Conservation (phyloP, 2,329 filamentous ascomycete species). For the Curvularia sp. region DNA sequence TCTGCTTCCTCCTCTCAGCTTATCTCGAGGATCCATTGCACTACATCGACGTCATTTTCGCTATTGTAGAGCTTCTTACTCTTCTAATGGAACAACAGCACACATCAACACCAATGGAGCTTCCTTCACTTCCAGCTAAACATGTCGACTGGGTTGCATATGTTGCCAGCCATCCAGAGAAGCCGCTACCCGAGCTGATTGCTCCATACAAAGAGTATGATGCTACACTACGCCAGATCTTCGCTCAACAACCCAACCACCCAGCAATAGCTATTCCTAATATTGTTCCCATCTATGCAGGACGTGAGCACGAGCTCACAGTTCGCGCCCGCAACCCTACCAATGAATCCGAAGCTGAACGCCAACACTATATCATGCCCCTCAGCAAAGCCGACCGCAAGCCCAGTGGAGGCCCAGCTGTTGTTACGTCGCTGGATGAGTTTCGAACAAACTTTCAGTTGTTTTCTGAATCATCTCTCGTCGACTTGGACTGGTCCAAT, state of each 20-base stretch:
- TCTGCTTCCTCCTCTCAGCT: neutral
- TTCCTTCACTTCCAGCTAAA: slow-evolving; percentile 50
- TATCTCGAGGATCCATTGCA: neutral
- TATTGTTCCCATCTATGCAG: slow-evolving; percentile 70
- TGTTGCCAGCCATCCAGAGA: slow-evolving; percentile 62
- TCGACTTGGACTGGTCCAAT: slow-evolving; percentile 81
- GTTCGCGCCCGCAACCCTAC: slow-evolving; percentile 68
- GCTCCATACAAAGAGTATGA: slow-evolving; percentile 74
- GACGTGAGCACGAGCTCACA: slow-evolving; percentile 62
- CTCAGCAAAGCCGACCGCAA: slow-evolving; percentile 69
- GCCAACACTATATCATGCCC: slow-evolving; percentile 72
- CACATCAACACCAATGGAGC: slow-evolving; percentile 16
- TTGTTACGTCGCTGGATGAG: slow-evolving; percentile 70
- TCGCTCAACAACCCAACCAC: slow-evolving; percentile 71
- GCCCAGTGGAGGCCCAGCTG: slow-evolving; percentile 68
- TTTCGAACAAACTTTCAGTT: slow-evolving; percentile 82
- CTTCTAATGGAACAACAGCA: slow-evolving; percentile 21
- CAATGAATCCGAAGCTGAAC: slow-evolving; percentile 66
- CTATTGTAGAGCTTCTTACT: neutral
- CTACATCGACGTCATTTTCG: neutral
- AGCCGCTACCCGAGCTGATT: slow-evolving; percentile 65
- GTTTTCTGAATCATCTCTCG: slow-evolving; percentile 80
- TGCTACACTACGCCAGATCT: slow-evolving; percentile 69
- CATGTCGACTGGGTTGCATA: slow-evolving; percentile 59
- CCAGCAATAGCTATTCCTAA: slow-evolving; percentile 67